Evolutionary conservation across 176 grass and related monocot species (phyloP).

Genomic region (Oryza rufipogon): DNA sequence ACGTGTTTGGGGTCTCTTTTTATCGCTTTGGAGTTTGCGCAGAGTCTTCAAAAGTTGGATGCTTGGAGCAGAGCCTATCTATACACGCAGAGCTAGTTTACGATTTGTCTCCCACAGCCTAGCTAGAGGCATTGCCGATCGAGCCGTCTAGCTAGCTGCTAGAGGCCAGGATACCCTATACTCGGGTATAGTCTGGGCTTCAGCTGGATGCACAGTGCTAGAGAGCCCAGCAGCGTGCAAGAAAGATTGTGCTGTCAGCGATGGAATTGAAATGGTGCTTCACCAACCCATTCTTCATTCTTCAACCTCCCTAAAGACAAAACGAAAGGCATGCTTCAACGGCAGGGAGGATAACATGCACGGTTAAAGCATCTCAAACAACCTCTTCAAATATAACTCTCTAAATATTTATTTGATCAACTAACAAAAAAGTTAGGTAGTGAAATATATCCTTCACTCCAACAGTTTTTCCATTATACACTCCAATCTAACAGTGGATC

Average conservation of each 20-base stretch:
- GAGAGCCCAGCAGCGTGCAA: neutral
- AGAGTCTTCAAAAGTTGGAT: neutral
- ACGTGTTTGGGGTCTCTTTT: neutral
- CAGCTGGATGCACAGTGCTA: neutral
- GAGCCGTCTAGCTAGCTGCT: neutral
- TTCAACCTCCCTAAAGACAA: neutral
- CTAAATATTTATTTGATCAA: too few species aligned
- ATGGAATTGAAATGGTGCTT: neutral
- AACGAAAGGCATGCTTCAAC: neutral
- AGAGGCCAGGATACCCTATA: neutral
- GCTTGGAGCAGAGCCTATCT: neutral
- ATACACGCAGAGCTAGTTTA: slow-evolving; percentile 6
- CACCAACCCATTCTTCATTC: neutral
- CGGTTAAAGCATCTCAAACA: too few species aligned
- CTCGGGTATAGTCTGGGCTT: neutral
- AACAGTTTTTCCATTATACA: too few species aligned
- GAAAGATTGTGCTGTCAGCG: neutral
- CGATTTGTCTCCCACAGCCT: slow-evolving; percentile 35
- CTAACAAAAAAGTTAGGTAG: too few species aligned
- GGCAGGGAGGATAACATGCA: too few species aligned
- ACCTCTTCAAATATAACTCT: too few species aligned
- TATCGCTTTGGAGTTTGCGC: neutral
- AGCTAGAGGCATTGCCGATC: neutral
- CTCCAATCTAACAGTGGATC: too few species aligned
- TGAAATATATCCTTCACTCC: too few species aligned